A percentile compares a stretch with the other conserved stretches of the same genome.
These are phyloP conservation scores for Aspergillus transmontanensis DNA, from an alignment of 2,329 filamentous ascomycete genomes.

Conservation along the genomic window DNA sequence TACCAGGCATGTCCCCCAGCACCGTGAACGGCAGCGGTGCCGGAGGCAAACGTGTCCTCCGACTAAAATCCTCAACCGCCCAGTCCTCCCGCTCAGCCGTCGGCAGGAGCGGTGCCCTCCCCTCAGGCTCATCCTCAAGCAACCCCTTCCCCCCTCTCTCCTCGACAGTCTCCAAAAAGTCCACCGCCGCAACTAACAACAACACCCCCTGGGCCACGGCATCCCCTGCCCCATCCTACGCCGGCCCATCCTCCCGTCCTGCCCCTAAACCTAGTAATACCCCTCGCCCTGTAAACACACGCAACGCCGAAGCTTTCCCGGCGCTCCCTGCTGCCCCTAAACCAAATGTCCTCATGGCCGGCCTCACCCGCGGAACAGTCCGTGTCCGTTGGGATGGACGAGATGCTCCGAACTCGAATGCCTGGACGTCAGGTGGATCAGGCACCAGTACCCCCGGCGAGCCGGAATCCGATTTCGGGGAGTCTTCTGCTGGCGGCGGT, in stretches of 20 bases:
- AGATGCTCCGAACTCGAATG: slow-evolving; percentile 35
- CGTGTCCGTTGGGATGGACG: slow-evolving; percentile 49
- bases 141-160: slow-evolving; percentile 53
- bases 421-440: slow-evolving; percentile 39
- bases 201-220: slow-evolving; percentile 27
- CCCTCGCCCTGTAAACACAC: slow-evolving; percentile 25
- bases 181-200: slow-evolving; percentile 14
- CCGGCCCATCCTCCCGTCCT: slow-evolving; percentile 32
- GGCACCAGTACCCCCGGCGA: slow-evolving; percentile 25
- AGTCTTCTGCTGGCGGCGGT: slow-evolving; percentile 27
- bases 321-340: slow-evolving; percentile 78
- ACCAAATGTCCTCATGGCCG: slow-evolving; percentile 57
- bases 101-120: slow-evolving; percentile 58
- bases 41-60: slow-evolving; percentile 64
- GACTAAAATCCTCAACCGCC: slow-evolving; percentile 69
- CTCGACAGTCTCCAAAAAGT: slow-evolving; percentile 21
- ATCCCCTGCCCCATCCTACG: slow-evolving; percentile 22
- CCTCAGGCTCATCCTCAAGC: slow-evolving; percentile 38
- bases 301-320: slow-evolving; percentile 69
- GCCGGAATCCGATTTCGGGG: slow-evolving; percentile 22
- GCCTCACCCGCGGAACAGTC: slow-evolving; percentile 49
- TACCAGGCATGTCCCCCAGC: slow-evolving; percentile 55
- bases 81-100: slow-evolving; percentile 66
- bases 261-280: slow-evolving; percentile 21
- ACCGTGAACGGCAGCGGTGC: slow-evolving; percentile 57